Evolutionary conservation across 2,329 filamentous ascomycete species (phyloP).

Genomic region (Cladosporium sphaerospermum): DNA sequence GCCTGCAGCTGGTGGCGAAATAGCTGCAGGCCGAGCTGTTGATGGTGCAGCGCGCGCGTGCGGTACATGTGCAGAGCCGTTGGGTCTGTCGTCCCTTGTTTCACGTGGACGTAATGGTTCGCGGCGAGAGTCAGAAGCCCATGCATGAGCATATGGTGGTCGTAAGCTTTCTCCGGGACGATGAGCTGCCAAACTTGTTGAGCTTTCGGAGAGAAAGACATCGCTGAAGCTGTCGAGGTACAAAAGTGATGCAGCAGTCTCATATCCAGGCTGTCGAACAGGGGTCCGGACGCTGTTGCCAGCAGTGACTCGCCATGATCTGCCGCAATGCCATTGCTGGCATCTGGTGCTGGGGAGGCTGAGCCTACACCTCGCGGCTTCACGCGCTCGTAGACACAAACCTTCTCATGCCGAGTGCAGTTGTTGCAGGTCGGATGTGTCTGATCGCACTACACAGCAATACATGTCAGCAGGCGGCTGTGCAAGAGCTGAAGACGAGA

Average conservation of each 20-base stretch:
- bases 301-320: neutral
- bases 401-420: slow-evolving; percentile 22
- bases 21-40: slow-evolving; percentile 20
- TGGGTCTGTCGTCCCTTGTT: slow-evolving; percentile 6
- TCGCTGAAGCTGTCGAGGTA: slow-evolving; percentile 18
- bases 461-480: neutral
- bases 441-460: slow-evolving; percentile 23
- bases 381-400: slow-evolving; percentile 17
- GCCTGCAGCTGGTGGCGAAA: slow-evolving; percentile 17
- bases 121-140: slow-evolving; percentile 24
- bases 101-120: slow-evolving; percentile 20
- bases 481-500: neutral
- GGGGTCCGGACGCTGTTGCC: neutral
- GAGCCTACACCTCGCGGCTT: slow-evolving; percentile 1
- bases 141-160: slow-evolving; percentile 21
- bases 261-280: slow-evolving; percentile 24
- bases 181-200: slow-evolving; percentile 21
- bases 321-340: too few species aligned
- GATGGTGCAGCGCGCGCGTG: slow-evolving; percentile 24
- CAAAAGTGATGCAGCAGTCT: slow-evolving; percentile 25
- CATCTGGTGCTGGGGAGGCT: slow-evolving; percentile 2
- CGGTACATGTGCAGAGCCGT: slow-evolving; percentile 17
- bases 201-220: slow-evolving; percentile 17
- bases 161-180: slow-evolving; percentile 17
- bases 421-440: slow-evolving; percentile 22